These are phyloP conservation scores for Ophiostoma sp. DNA, from an alignment of 2,329 filamentous ascomycete genomes.

Conservation along the genomic window DNA sequence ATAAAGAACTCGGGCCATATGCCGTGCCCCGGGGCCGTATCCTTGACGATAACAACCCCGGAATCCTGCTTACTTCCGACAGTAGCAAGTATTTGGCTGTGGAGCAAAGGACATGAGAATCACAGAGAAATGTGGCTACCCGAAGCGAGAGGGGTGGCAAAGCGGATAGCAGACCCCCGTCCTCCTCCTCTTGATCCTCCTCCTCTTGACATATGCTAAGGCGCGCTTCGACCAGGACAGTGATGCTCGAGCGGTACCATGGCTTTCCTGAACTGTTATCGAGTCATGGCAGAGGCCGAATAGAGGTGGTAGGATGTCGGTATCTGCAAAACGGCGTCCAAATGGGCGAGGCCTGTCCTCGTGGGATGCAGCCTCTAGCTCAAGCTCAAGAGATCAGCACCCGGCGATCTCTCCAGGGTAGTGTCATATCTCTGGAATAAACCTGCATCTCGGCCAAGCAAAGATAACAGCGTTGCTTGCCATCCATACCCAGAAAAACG, in stretches of 20 bases:
- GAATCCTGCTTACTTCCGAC: neutral
- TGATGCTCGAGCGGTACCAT: no score
- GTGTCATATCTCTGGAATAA: neutral
- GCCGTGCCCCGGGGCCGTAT: neutral
- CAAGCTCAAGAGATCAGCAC: neutral
- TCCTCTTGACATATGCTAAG: no score
- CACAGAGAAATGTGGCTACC: no score
- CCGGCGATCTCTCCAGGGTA: neutral
- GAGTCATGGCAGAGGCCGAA: no score
- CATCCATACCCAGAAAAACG: neutral
- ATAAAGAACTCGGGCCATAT: neutral
- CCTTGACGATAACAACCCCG: neutral
- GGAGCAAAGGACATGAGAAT: no score
- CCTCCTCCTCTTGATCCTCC: no score
- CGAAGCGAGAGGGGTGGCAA: no score
- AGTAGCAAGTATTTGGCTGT: neutral
- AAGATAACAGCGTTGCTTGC: constrained; percentile 7
- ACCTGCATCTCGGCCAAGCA: neutral
- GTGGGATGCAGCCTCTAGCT: neutral
- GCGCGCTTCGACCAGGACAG: no score
- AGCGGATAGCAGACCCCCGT: no score
- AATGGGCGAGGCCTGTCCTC: neutral
- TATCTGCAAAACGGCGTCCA: neutral
- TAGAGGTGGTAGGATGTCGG: neutral
- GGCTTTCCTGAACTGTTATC: no score